Evolutionary conservation across 108 stramenopile genomes (phyloP).

Genomic region (Nitzschia sp.): DNA sequence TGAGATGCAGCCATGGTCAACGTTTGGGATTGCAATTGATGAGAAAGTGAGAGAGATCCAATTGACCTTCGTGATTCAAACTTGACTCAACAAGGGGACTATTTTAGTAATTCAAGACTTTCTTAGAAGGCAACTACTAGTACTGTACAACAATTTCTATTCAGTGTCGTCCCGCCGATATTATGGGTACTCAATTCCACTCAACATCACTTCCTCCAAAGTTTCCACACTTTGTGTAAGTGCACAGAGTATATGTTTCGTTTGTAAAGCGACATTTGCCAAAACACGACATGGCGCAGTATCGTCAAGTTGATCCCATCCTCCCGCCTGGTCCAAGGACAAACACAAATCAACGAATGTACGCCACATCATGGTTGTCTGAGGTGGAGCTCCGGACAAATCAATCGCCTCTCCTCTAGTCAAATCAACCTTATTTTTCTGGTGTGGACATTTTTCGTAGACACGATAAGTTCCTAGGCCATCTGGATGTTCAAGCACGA

Average conservation of each 20-base stretch:
- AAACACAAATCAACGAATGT: slow-evolving; percentile 31
- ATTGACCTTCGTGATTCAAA: too few species aligned
- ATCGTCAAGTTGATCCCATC: slow-evolving; percentile 30
- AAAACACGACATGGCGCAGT: slow-evolving; percentile 29
- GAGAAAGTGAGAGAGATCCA: too few species aligned
- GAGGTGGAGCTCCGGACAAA: slow-evolving; percentile 31
- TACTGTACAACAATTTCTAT: background rate
- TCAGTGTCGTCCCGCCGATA: background rate
- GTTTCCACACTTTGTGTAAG: slow-evolving; percentile 35
- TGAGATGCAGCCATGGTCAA: too few species aligned
- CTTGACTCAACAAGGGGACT: too few species aligned
- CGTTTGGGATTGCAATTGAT: too few species aligned
- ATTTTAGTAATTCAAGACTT: background rate
- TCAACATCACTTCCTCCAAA: slow-evolving; percentile 31
- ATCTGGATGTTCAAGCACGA: slow-evolving; percentile 53
- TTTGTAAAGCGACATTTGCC: slow-evolving; percentile 44
- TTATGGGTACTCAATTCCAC: slow-evolving; percentile 23
- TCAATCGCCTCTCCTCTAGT: slow-evolving; percentile 40
- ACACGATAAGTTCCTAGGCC: slow-evolving; percentile 47
- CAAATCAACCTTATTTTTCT: slow-evolving; percentile 17
- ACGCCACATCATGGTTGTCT: slow-evolving; percentile 46
- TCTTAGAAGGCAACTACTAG: background rate
- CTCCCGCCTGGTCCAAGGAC: slow-evolving; percentile 31
- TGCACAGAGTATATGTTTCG: slow-evolving; percentile 40
- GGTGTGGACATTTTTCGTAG: slow-evolving; percentile 24